Evolutionary conservation across 495 filamentous ascomycete species (phyloP), one percentile per base, ranked within the genome.

Genomic region (Hyaloscypha hepaticicola): DNA sequence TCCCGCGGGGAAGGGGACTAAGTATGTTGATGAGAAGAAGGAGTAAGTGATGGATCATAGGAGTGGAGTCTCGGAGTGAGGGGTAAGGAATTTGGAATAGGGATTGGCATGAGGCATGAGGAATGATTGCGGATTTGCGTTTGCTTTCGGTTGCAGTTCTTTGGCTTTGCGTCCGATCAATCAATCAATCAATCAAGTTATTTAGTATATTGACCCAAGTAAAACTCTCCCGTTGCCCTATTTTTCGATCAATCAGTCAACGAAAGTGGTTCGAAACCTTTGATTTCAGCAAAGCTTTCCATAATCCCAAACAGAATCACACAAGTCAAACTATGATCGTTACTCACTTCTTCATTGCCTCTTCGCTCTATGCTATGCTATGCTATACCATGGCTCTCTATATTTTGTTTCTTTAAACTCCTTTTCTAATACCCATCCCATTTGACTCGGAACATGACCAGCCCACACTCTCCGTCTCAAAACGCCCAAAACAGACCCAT

Each of bases 1-100:
- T 26, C 72, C 70, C 6, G 55, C 61, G 19, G 34, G 29, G 0
- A 75, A 76, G 65, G 59, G 62, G 25, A 65, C 63, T 19, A 65
- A 75, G 66, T 80, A 70, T 65, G 73, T 80, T 65, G 73, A 80
- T 59, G 76, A 81, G 72, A 75, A 75, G 69, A 58, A 69, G 52
- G 55, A 70, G 38, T 45, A 45, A 16, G 22, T 61, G 3, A 49
- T 26, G 1, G 38, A 45, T 14, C 19, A 4, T 45, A 45, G 11
- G 9, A 33, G 31, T 7, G 38, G 38, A 45, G 6, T 11, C 19
- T 45, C 11, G 12, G 31, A 34, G 5, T 5, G 31, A 34, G 38
- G 6, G 38, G 38, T 8, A 19, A 45, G 38, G 38, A 16, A 45
- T 45, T 45, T 16, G 6, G 38, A 45, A 45, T 45, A 16, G 16